Conservation (phyloP, 2,329 filamentous ascomycete species). For the Pseudocercospora pini-densiflorae region DNA sequence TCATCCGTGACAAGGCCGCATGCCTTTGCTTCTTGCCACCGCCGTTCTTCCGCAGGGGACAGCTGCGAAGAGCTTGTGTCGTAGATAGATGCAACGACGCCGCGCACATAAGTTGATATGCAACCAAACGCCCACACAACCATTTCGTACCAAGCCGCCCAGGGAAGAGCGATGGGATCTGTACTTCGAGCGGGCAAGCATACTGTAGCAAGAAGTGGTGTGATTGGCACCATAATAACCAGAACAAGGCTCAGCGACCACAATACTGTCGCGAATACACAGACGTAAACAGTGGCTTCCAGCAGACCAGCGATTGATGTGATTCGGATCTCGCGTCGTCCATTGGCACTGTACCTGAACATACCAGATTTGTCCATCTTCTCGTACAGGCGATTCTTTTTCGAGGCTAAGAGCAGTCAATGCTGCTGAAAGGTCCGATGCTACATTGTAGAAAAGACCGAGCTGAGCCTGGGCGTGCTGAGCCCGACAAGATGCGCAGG, state of each 20-base stretch:
- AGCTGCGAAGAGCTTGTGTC: background rate
- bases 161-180: background rate
- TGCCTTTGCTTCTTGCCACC: background rate
- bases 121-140: background rate
- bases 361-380: background rate
- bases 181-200: background rate
- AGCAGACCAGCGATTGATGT: background rate
- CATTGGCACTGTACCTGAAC: background rate
- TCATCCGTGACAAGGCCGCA: background rate
- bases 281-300: background rate
- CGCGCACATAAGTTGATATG: background rate
- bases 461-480: background rate
- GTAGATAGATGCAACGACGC: background rate
- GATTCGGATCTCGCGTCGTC: background rate
- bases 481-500: background rate
- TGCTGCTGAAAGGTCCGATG: background rate
- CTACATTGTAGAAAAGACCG: background rate
- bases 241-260: background rate
- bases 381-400: background rate
- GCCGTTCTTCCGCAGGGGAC: background rate
- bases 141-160: background rate
- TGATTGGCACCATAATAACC: background rate
- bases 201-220: background rate
- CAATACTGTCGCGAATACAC: background rate
- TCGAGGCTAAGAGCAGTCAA: background rate